Percentiles rank a stretch among this genome's conserved stretches.
Conservation (phyloP, 164 flowering plant genomes). For the Echeveria elegans region DNA sequence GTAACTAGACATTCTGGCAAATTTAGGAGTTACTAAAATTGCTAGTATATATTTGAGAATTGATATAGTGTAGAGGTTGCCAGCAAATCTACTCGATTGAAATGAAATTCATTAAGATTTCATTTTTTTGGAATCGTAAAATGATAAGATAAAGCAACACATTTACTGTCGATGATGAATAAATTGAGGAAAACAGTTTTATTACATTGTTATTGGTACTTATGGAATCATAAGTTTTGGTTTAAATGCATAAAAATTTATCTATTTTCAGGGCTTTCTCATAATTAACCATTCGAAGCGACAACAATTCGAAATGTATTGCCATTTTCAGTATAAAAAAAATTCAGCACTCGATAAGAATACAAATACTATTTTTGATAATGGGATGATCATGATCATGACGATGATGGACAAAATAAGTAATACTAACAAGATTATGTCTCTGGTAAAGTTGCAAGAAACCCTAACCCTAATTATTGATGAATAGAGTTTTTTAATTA, state of each 20-base stretch:
- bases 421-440: neutral
- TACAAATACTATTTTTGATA: neutral
- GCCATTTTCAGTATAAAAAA: neutral
- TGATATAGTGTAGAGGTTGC: neutral
- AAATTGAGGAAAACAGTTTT: neutral
- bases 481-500: neutral
- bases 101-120: too few species aligned
- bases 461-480: conserved; percentile 1
- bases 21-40: too few species aligned
- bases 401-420: neutral
- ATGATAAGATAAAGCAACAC: neutral
- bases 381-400: neutral
- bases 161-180: neutral
- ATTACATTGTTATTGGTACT: neutral
- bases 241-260: too few species aligned
- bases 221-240: neutral
- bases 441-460: neutral
- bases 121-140: neutral
- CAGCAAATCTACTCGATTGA: neutral
- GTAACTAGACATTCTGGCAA: too few species aligned
- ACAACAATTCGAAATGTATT: neutral
- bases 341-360: neutral
- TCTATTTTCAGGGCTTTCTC: too few species aligned
- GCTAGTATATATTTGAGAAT: too few species aligned
- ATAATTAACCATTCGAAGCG: too few species aligned